Base-by-base conservation (phyloP, 2,329 filamentous ascomycete species). In the Ceratocystis cubensis region DNA sequence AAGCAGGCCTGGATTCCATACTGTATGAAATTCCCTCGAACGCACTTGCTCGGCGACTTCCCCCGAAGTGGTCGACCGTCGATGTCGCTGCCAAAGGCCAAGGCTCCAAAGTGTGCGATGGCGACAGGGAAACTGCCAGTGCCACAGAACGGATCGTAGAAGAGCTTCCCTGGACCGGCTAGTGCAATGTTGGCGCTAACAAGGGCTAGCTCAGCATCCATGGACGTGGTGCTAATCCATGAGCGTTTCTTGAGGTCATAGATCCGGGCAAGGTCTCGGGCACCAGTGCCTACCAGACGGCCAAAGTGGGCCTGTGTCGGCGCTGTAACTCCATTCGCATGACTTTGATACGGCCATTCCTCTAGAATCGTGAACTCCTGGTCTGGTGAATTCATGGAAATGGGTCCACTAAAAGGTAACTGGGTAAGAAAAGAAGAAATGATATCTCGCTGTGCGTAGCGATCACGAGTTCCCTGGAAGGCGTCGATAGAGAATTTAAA, bases 211-310 rank as follows among this genome's bases (percentile, higher is more conserved):
- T 97, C 94, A 0, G 93, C 89, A 74, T 99, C 94, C 94, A 99
- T 97, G 59, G 89, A 94, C 0, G 94, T 99, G 0, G 93, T 97
- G 71, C 88, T 91, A 72, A 99, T 97, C 74, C 99, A 99, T 48
- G 83, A 82, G 33, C 94, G 81, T 76, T 96, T 96, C 80, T 99
- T 99, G 25, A 99, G 81, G 74, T 96, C 91, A 72, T 92, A 95
- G 28, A 82, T 88, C 45, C 83, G 78, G 41, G 89, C 81, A 4
- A 87, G 79, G 65, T 88, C 84, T 57, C 93, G 82, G 2, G 82
- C 83, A 1, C 88, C 87, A 13, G 78, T 77, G 1, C 81, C 86
- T 28, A 97, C 74, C 66, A 84, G 83, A 7, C 91, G 84, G 10
- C 89, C 91, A 30, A 97, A 81, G 72, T 88, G 88, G 4, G 45